Percentiles rank a stretch among this genome's conserved stretches.
phyloP scores from a whole-genome alignment of 1,284 basidiomycete species.

The Ustilago loliicola region DNA sequence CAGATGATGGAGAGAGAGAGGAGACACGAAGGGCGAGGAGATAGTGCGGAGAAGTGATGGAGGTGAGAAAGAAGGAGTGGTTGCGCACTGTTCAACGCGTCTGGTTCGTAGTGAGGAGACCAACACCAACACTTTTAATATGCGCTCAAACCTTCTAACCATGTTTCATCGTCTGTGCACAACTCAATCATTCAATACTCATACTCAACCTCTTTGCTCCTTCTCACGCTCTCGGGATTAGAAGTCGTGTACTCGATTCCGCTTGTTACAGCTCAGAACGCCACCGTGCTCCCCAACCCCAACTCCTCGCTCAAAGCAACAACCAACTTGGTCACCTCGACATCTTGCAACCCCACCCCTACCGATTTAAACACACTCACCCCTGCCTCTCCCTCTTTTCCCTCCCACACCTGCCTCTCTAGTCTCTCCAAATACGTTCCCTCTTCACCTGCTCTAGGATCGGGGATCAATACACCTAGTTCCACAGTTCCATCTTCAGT shows the following conservation, averaged over 20 bases:
- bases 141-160: no score
- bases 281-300: constrained; percentile 18
- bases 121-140: constrained; percentile 2
- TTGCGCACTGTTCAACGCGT: background rate
- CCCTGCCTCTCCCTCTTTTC: background rate
- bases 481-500: background rate
- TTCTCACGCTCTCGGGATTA: no score
- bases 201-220: no score
- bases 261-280: no score
- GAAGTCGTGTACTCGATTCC: no score
- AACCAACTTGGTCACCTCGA: constrained; percentile 31
- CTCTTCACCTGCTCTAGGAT: background rate
- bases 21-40: background rate
- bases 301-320: background rate
- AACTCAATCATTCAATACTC: background rate
- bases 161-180: no score
- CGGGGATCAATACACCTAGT: constrained; percentile 2
- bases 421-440: constrained; percentile 10
- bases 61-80: background rate
- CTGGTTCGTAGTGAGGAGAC: no score
- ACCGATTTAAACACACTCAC: constrained; percentile 42
- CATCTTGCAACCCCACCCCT: constrained; percentile 45
- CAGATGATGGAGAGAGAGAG: background rate
- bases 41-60: background rate
- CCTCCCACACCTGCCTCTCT: background rate